phyloP scores from a whole-genome alignment of 805 yeast genomes.

The Hanseniaspora guilliermondii region DNA sequence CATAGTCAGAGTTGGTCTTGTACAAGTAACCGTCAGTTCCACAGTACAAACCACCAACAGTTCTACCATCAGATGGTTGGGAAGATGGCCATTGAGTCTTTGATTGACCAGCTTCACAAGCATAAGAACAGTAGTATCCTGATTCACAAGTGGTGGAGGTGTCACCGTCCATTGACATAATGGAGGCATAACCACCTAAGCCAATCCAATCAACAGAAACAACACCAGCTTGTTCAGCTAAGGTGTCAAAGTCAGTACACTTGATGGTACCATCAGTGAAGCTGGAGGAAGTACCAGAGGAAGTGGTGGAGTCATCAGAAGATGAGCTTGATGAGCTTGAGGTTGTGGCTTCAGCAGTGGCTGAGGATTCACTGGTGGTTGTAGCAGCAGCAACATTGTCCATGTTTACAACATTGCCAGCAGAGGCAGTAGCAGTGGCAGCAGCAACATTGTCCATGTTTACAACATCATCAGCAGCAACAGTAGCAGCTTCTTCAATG shows the following conservation, averaged over 20 bases:
- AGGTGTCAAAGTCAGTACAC: conserved; percentile 59
- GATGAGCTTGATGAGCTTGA: conserved; percentile 23
- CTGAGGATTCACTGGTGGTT: conserved; percentile 18
- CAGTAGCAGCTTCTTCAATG: conserved; percentile 24
- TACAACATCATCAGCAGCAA: conserved; percentile 24
- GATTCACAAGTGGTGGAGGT: conserved; percentile 47
- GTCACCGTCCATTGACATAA: conserved; percentile 36
- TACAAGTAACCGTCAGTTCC: conserved; percentile 44
- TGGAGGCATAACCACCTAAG: conserved; percentile 39
- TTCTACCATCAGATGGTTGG: conserved; percentile 57
- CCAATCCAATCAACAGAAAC: conserved; percentile 46
- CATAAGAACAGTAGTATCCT: conserved; percentile 64
- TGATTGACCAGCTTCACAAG: conserved; percentile 70
- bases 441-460: conserved; percentile 15
- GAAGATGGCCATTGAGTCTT: conserved; percentile 65
- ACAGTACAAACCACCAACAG: conserved; percentile 62
- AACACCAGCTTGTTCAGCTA: conserved; percentile 46
- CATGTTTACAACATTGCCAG: conserved; percentile 21
- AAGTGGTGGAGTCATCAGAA: conserved; percentile 39
- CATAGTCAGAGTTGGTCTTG: conserved; percentile 40
- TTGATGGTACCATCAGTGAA: conserved; percentile 60
- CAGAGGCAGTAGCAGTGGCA: conserved; percentile 20
- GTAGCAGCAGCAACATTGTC: conserved; percentile 20
- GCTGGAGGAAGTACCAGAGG: conserved; percentile 41
- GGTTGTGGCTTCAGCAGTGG: conserved; percentile 22